These are phyloP conservation scores for Panicum hallii DNA, from an alignment of 202 grass and related monocot genomes.

Conservation along the genomic window DNA sequence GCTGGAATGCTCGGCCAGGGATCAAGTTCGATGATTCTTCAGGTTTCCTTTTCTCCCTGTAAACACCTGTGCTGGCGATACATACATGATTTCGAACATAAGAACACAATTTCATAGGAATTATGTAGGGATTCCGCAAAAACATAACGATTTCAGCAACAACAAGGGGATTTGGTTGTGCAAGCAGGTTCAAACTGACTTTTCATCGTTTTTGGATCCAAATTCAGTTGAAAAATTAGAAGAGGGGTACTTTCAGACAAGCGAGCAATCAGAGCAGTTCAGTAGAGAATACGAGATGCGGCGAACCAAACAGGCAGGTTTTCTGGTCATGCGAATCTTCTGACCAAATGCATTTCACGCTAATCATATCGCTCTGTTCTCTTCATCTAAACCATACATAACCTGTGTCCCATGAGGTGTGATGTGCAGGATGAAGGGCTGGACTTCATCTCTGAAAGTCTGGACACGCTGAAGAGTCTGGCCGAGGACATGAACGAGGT, in stretches of 20 bases:
- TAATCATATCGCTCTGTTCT: neutral
- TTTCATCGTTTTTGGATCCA: neutral
- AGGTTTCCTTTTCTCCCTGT: slow-evolving; percentile 27
- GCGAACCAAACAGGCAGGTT: slow-evolving; percentile 58
- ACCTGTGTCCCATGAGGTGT: neutral
- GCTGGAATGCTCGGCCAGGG: slow-evolving; percentile 44
- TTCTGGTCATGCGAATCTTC: neutral
- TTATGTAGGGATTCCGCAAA: no score
- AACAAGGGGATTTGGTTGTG: neutral
- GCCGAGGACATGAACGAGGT: slow-evolving; percentile 79
- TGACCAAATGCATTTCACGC: neutral
- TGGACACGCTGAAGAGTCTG: slow-evolving; percentile 71
- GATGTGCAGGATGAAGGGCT: slow-evolving; percentile 60
- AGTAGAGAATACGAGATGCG: slow-evolving; percentile 70
- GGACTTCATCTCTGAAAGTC: slow-evolving; percentile 72
- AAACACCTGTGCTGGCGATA: neutral
- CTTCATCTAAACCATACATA: neutral
- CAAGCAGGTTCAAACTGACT: neutral
- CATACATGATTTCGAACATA: neutral
- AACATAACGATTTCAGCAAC: neutral
- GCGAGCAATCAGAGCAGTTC: slow-evolving; percentile 62
- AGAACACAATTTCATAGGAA: neutral
- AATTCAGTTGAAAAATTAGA: slow-evolving; percentile 51
- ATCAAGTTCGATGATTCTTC: slow-evolving; percentile 66
- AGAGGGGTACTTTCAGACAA: slow-evolving; percentile 62